Conservation (phyloP, 345 rosid species). For the Populus simonii region DNA sequence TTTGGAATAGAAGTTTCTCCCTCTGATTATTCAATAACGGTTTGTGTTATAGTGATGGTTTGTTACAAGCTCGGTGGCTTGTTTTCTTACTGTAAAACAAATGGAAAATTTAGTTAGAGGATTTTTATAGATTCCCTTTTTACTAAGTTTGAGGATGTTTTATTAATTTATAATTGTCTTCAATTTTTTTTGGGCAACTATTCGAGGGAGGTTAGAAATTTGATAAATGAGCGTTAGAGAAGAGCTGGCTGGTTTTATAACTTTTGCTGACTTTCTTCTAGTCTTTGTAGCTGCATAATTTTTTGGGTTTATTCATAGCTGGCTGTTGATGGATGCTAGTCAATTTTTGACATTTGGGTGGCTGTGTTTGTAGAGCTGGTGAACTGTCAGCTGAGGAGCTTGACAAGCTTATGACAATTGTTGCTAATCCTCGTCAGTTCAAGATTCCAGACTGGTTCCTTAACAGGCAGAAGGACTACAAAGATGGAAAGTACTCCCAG, state of each 20-base stretch:
- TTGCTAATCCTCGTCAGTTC: constrained; percentile 38
- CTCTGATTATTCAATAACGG: not conserved
- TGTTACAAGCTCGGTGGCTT: no score
- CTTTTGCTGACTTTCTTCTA: not conserved
- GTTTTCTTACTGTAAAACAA: no score
- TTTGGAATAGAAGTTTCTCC: not conserved
- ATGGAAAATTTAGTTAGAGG: no score
- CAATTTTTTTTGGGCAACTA: no score
- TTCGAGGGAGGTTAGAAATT: not conserved
- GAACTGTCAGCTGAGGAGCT: constrained; percentile 36
- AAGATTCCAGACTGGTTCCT: constrained; percentile 41
- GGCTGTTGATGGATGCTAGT: not conserved
- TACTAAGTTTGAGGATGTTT: not conserved
- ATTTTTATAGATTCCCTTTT: no score
- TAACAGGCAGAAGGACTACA: constrained; percentile 39
- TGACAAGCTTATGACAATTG: constrained; percentile 35
- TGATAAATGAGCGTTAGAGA: not conserved
- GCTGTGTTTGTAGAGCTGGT: constrained; percentile 26
- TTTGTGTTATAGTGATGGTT: no score
- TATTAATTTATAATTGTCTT: not conserved
- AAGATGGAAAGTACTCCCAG: constrained; percentile 35
- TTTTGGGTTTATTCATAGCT: not conserved
- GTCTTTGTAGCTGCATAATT: not conserved
- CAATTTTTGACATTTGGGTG: not conserved
- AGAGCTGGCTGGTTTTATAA: not conserved